phyloP scores from a whole-genome alignment of 2,329 filamentous ascomycete genomes.

The Fusarium coicis region DNA sequence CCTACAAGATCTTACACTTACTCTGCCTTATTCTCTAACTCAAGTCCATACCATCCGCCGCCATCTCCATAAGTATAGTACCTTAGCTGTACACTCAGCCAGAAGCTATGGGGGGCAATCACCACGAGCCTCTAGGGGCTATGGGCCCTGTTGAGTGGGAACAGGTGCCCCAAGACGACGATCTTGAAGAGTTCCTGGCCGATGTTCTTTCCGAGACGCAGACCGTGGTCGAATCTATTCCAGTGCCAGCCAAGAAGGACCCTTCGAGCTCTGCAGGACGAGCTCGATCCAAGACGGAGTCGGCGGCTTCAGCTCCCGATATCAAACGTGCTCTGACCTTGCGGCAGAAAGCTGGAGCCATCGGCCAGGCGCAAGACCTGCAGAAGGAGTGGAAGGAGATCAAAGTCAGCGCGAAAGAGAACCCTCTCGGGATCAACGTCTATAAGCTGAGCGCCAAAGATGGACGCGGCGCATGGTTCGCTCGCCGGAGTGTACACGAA shows the following conservation, averaged over 20 bases:
- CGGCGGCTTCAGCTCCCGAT: conserved; percentile 62
- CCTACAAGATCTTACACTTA: not conserved
- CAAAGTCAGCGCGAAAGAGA: conserved; percentile 76
- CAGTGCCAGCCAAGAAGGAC: conserved; percentile 51
- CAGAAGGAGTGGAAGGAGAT: conserved; percentile 89
- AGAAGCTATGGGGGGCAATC: conserved; percentile 58
- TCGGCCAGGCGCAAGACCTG: conserved; percentile 65
- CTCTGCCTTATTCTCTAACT: not conserved
- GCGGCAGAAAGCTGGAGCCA: conserved; percentile 57
- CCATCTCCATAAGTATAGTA: not conserved
- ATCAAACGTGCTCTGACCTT: conserved; percentile 59
- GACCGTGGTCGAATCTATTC: conserved; percentile 80
- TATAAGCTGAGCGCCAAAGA: conserved; percentile 85
- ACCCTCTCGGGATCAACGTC: conserved; percentile 79
- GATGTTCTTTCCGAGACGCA: conserved; percentile 74
- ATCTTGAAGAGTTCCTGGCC: conserved; percentile 64
- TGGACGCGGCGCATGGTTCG: conserved; percentile 90
- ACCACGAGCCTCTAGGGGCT: conserved; percentile 68
- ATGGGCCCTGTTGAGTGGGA: conserved; percentile 67
- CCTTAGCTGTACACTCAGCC: not conserved
- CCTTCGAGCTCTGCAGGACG: conserved; percentile 59
- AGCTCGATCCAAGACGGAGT: conserved; percentile 66
- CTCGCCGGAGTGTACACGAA: conserved; percentile 82
- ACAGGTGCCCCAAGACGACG: conserved; percentile 56
- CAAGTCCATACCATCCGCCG: not conserved